phyloP scores from a whole-genome alignment of 345 rosid species.

The Triadica sebifera region DNA sequence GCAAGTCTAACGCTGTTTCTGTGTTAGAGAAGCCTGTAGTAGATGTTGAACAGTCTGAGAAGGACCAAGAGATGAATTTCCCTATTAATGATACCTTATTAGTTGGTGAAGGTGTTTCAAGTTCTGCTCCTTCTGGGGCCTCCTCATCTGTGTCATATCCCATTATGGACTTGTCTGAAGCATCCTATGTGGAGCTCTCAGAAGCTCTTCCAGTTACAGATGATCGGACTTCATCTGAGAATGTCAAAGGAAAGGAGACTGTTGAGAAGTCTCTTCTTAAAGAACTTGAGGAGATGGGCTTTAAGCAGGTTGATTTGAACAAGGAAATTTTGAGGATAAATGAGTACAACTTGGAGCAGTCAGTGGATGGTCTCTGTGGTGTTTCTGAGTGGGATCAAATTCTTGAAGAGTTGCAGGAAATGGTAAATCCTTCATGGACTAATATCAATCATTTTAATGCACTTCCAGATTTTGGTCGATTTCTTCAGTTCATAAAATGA shows the following conservation, averaged over 20 bases:
- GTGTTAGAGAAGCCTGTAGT: constrained; percentile 22
- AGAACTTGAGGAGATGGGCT: constrained; percentile 94
- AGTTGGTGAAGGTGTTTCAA: constrained; percentile 31
- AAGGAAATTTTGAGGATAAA: constrained; percentile 76
- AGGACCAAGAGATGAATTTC: constrained; percentile 41
- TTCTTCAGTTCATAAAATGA: neutral
- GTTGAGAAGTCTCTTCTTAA: constrained; percentile 58
- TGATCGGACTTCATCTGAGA: constrained; percentile 15
- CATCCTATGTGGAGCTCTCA: too few species aligned
- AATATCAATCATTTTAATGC: neutral
- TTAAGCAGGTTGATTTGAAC: constrained; percentile 85
- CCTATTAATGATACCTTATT: constrained; percentile 39
- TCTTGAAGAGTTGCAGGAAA: constrained; percentile 80
- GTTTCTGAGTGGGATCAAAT: constrained; percentile 85
- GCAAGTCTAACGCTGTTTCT: constrained; percentile 7
- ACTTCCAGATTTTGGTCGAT: neutral
- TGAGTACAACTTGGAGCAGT: constrained; percentile 68
- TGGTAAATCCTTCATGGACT: constrained; percentile 45
- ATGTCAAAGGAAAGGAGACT: constrained; percentile 18
- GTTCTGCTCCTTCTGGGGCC: constrained; percentile 27
- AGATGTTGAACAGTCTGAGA: constrained; percentile 28
- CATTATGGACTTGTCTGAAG: constrained; percentile 44
- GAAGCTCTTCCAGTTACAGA: constrained; percentile 1
- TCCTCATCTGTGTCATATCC: constrained; percentile 40
- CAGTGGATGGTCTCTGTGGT: constrained; percentile 74